These are phyloP conservation scores for Nitzschia sp. DNA, from an alignment of 108 stramenopile genomes.

Conservation along the genomic window DNA sequence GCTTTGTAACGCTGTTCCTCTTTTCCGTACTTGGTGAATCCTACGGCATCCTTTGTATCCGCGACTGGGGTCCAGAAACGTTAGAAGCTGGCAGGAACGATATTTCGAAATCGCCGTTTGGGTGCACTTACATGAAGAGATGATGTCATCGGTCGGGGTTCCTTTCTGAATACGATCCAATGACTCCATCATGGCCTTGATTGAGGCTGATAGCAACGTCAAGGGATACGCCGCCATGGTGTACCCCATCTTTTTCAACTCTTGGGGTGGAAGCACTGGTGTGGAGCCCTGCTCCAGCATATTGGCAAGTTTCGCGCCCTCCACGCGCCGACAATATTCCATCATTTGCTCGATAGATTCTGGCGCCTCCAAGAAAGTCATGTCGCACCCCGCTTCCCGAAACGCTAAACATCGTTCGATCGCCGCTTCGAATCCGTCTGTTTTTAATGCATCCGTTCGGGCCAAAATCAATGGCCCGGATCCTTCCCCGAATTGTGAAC, in stretches of 20 bases:
- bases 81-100: neutral
- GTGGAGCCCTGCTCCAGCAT: conserved; percentile 95
- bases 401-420: conserved; percentile 91
- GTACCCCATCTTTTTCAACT: conserved; percentile 91
- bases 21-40: conserved; percentile 76
- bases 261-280: conserved; percentile 85
- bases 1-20: conserved; percentile 74
- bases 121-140: conserved; percentile 45
- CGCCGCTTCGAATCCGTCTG: conserved; percentile 92
- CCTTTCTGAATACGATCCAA: conserved; percentile 82
- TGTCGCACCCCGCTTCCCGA: conserved; percentile 90
- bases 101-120: too few species aligned
- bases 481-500: conserved; percentile 69
- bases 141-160: conserved; percentile 81
- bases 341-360: conserved; percentile 85
- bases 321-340: conserved; percentile 88
- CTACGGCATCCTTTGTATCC: conserved; percentile 87
- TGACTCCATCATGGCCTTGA: conserved; percentile 89
- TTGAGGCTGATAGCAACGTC: conserved; percentile 90
- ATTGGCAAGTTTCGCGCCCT: conserved; percentile 94
- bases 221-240: conserved; percentile 97
- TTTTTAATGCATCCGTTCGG: conserved; percentile 90
- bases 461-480: conserved; percentile 88
- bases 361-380: conserved; percentile 94
- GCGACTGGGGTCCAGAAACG: conserved; percentile 14